phyloP scores from a whole-genome alignment of 176 grass and related monocot species.

The Musa troglodytarum region DNA sequence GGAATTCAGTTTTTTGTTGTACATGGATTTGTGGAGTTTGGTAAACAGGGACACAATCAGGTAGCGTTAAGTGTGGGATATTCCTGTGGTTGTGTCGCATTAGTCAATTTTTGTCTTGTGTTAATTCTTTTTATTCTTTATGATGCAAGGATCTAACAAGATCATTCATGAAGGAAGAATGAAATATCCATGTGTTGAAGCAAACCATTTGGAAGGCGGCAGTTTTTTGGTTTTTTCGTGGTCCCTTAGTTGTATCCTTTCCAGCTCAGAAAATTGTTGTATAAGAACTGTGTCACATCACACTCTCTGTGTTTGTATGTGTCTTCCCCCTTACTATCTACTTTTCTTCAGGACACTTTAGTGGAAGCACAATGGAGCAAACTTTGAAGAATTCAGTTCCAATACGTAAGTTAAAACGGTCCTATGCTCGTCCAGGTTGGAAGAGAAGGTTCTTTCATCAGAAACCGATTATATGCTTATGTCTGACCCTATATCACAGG shows the following conservation, averaged over 20 bases:
- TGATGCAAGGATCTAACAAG: neutral
- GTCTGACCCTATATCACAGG: neutral
- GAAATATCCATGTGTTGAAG: neutral
- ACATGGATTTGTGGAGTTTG: neutral
- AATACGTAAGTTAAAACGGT: neutral
- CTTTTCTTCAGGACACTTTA: neutral
- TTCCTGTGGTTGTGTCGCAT: neutral
- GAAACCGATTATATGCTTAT: neutral
- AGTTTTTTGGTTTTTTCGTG: neutral
- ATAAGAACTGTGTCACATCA: neutral
- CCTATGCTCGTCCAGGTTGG: neutral
- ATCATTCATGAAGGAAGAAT: neutral
- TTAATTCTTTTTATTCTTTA: neutral
- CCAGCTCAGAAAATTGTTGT: neutral
- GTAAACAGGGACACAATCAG: neutral
- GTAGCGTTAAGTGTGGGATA: neutral
- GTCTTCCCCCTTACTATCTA: neutral
- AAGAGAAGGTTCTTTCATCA: neutral
- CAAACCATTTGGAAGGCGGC: neutral
- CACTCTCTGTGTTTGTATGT: neutral
- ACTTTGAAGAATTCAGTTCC: neutral
- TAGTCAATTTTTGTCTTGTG: neutral
- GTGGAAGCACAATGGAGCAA: neutral
- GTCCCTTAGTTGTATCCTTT: neutral
- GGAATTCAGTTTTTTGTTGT: neutral